Percentiles rank a stretch among this genome's conserved stretches.
Conservation (phyloP, 805 yeast species). For the Myxozyma udenii region DNA sequence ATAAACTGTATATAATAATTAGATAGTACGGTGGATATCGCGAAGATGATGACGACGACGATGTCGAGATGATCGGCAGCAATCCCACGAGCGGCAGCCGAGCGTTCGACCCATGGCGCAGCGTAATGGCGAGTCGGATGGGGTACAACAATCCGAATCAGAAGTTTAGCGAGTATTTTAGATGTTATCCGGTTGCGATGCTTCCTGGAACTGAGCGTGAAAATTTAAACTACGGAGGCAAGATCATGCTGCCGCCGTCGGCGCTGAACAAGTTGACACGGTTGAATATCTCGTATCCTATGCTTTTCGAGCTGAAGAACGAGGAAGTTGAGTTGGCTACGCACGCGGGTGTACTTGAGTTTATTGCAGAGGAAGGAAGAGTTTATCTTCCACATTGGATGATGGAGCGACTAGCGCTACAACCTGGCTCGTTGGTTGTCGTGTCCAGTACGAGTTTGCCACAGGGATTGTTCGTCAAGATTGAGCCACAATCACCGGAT, state of each 20-base stretch:
- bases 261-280: conserved; percentile 84
- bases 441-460: conserved; percentile 73
- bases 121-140: conserved; percentile 9
- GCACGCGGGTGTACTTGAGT: conserved; percentile 93
- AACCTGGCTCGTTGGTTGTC: conserved; percentile 78
- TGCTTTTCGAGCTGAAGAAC: conserved; percentile 79
- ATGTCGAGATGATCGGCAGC: conserved; percentile 14
- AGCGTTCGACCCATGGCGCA: conserved; percentile 5
- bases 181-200: conserved; percentile 89
- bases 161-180: conserved; percentile 76
- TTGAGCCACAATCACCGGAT: conserved; percentile 93
- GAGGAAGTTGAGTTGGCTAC: conserved; percentile 61
- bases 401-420: conserved; percentile 69
- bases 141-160: conserved; percentile 29
- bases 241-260: conserved; percentile 89
- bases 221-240: conserved; percentile 89
- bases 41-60: conserved; percentile 21
- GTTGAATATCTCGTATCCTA: conserved; percentile 91
- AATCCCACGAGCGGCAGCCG: conserved; percentile 2
- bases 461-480: conserved; percentile 80
- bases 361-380: conserved; percentile 95
- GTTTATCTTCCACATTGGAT: conserved; percentile 96
- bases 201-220: conserved; percentile 70
- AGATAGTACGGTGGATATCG: conserved; percentile 20
- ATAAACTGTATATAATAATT: background rate